Conservation (phyloP, 768 basidiomycete genomes). For the Lactifluus volemus region DNA sequence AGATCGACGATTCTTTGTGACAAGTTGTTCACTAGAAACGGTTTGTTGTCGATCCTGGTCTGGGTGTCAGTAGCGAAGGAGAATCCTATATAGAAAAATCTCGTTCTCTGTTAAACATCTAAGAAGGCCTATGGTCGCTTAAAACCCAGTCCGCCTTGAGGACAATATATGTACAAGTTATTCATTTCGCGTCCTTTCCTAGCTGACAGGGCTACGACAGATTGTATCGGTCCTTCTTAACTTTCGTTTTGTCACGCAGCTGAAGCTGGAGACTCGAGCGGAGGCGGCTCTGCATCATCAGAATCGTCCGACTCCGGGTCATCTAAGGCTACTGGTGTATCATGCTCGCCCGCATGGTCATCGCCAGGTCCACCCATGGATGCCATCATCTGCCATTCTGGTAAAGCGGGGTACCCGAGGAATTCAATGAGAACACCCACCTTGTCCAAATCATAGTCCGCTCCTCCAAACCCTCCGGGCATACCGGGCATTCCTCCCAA, state of each 20-base stretch:
- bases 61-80: background rate
- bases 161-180: background rate
- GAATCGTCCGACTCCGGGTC: slow-evolving; percentile 32
- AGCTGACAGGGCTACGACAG: background rate
- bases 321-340: slow-evolving; percentile 22
- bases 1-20: slow-evolving; percentile 30
- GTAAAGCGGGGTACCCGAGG: background rate
- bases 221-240: background rate
- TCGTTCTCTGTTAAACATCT: no score
- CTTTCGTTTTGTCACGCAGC: background rate
- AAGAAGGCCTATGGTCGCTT: background rate
- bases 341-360: slow-evolving; percentile 19
- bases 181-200: background rate
- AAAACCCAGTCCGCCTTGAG: background rate
- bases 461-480: slow-evolving; percentile 36
- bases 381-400: slow-evolving; percentile 33
- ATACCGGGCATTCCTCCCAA: slow-evolving; percentile 45
- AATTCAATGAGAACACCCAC: slow-evolving; percentile 28
- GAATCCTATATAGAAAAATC: background rate
- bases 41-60: background rate
- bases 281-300: slow-evolving; percentile 66
- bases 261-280: slow-evolving; percentile 45
- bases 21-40: background rate
- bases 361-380: slow-evolving; percentile 26
- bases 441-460: slow-evolving; percentile 49